A percentile compares a stretch with the other conserved stretches of the same genome.
Evolutionary conservation across 345 rosid species (phyloP).

Genomic region (Salix viminalis): DNA sequence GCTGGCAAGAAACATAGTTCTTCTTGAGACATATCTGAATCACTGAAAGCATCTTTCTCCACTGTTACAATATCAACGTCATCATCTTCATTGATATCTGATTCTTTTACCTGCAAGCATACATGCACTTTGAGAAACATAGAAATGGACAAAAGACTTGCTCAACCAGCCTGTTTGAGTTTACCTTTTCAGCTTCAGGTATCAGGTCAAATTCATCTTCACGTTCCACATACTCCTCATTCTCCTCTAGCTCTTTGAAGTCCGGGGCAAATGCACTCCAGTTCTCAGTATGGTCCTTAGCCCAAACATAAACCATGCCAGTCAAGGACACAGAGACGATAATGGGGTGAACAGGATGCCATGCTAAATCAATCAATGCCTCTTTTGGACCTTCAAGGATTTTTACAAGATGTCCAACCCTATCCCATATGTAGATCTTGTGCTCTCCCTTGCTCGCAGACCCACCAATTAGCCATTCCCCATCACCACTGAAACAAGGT

Average conservation of each 20-base stretch:
- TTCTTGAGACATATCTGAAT: constrained; percentile 93
- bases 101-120: constrained; percentile 66
- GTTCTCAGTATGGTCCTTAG: constrained; percentile 94
- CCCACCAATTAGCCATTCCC: constrained; percentile 96
- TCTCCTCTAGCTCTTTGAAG: constrained; percentile 97
- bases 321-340: constrained; percentile 87
- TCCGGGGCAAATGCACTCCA: constrained; percentile 99
- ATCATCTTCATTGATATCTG: constrained; percentile 83
- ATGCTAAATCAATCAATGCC: constrained; percentile 86
- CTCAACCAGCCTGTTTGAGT: neutral
- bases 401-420: constrained; percentile 93
- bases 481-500: constrained; percentile 96
- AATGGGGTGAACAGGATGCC: constrained; percentile 97
- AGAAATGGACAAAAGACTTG: neutral
- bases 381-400: constrained; percentile 99
- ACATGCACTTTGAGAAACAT: constrained; percentile 20
- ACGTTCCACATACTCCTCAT: constrained; percentile 94
- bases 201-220: constrained; percentile 95
- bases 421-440: constrained; percentile 97
- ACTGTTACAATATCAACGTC: constrained; percentile 86
- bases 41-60: constrained; percentile 84
- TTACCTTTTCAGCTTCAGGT: constrained; percentile 92
- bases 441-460: constrained; percentile 98
- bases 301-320: constrained; percentile 96
- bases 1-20: constrained; percentile 93